Evolutionary conservation across 495 filamentous ascomycete species (phyloP), one percentile per base, ranked within the genome.

Genomic region (Penicillium cosmopolitanum): DNA sequence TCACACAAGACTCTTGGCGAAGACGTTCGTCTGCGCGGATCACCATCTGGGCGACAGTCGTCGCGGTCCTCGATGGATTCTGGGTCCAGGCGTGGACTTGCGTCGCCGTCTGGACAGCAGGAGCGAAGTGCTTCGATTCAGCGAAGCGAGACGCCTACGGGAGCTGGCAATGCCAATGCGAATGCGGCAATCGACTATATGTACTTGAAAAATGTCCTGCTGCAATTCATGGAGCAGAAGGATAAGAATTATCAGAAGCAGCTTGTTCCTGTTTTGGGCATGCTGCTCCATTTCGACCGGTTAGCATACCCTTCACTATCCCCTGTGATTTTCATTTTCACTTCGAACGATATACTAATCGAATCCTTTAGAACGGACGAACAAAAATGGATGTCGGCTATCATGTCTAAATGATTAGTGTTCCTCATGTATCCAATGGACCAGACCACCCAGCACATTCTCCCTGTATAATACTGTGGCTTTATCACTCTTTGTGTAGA

Each of bases 151-250:
- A 76, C 75, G 0, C 71, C 77, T 4, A 72, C 71, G 35, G 74
- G 66, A 16, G 61, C 60, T 21, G 65, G 63, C 4, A 63, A 31
- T 38, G 57, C 46, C 8, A 63, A 66, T 1, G 62, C 28, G 5
- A 31, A 31, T 31, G 28, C 28, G 6, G 28, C 73, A 44, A 81
- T 87, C 53, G 90, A 98, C 71, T 89, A 88, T 60, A 86, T 92
- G 66, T 98, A 98, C 70, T 71, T 98, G 58, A 98, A 98, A 80
- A 97, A 96, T 34, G 92, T 98, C 38, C 81, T 98, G 23, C 75
- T 98, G 44, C 94, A 97, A 73, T 97, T 98, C 66, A 72, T 98
- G 69, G 93, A 97, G 79, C 90, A 95, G 70, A 91, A 87, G 77
- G 95, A 98, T 66, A 96, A 93, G 77, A 92, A 85, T 70, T 84